Conservation (phyloP, 306 rosid genomes). For the Aeschynomene evenia region DNA sequence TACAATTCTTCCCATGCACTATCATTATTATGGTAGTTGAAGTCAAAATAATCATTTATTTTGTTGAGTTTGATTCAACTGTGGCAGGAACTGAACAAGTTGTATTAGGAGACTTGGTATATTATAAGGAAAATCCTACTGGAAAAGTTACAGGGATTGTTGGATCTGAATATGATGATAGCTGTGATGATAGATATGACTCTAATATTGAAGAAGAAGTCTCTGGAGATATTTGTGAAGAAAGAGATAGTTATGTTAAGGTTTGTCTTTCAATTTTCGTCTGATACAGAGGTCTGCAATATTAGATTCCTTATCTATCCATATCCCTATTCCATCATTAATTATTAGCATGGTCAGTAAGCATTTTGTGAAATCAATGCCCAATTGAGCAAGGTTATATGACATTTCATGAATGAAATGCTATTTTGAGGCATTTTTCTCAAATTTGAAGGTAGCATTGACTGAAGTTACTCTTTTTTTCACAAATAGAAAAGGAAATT, state of each 20-base stretch:
- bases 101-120: slow-evolving; percentile 85
- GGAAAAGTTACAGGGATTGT: slow-evolving; percentile 41
- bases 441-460: background rate
- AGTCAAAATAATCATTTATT: slow-evolving; percentile 17
- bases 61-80: slow-evolving; percentile 16
- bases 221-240: slow-evolving; percentile 51
- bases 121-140: slow-evolving; percentile 55
- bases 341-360: background rate
- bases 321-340: background rate
- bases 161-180: slow-evolving; percentile 49
- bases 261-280: slow-evolving; percentile 43
- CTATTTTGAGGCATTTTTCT: slow-evolving; percentile 5
- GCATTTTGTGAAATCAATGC: background rate
- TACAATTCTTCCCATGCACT: slow-evolving; percentile 14
- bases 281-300: slow-evolving; percentile 4
- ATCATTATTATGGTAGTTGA: slow-evolving; percentile 20
- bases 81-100: slow-evolving; percentile 68
- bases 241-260: slow-evolving; percentile 52
- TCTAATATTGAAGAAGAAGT: slow-evolving; percentile 55
- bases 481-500: background rate
- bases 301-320: slow-evolving; percentile 3
- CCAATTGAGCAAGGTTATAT: background rate
- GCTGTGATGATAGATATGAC: slow-evolving; percentile 39
- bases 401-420: background rate
- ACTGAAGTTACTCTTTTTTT: background rate